Base-by-base conservation (phyloP, 352 stramenopile genomes). In the Phytopythium litorale region DNA sequence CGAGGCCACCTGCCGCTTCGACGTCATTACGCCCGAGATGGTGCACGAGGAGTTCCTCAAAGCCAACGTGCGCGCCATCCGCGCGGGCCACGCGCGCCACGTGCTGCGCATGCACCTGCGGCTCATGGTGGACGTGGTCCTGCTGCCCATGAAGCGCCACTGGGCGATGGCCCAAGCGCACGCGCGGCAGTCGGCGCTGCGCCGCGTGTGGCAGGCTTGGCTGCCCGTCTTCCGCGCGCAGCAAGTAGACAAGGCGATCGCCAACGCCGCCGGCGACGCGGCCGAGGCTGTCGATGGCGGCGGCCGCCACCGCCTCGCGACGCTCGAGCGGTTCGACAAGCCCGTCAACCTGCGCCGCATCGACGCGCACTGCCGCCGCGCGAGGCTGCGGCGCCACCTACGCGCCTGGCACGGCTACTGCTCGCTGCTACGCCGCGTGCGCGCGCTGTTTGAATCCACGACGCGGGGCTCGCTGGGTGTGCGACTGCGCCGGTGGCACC, bases 41-140 rank as follows among this genome's bases (percentile, higher is more conserved):
- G 73, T 91, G 32, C 79, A 91, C 58, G 78, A 89, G 35, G 81
- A 93, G 64, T 86, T 91, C 49, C 68, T 89, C 46, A 90, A 89
- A 62, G 84, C 87, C 23, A 90, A 89, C 59, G 88, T 91, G 56
- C 81, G 84, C 5, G 51, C 67, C 28, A 77, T 89, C 42, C 78
- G 80, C 12, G 50, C 62, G 4, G 53, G 58, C 4, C 70, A 84
- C 49, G 49, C 66, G 11, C 45, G 50, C 23, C 73, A 73, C 45
- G 70, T 78, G 43, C 67, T 71, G 50, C 69, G 71, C 58, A 89
- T 76, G 68, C 81, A 73, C 65, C 90, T 89, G 57, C 62, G 64
- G 15, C n/a, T 89, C 8, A 28, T 90, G 12, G 56, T 76, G 6
- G 56, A 72, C 23, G 19, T 73, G 8, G 63, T 87, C 19, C 84